Base-by-base conservation (phyloP, 108 stramenopile genomes). In the Mediolabrus comicus region DNA sequence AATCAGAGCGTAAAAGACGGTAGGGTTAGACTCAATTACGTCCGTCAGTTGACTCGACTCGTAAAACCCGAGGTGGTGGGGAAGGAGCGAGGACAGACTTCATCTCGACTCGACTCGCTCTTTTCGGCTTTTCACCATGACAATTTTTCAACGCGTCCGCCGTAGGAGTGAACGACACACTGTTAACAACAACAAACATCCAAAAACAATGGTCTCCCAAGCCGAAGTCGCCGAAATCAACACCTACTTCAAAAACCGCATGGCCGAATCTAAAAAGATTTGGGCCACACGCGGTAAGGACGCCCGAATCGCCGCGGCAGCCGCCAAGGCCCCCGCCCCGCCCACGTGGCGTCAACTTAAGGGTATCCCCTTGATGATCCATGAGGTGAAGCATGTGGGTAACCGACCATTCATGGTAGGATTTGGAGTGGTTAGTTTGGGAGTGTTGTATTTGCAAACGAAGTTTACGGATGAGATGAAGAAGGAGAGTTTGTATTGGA, bases 261-360 rank as follows among this genome's bases (percentile, higher is more conserved):
- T 91, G 79, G 85, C 78, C 46, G 86, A 87, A 74, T 82, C 84
- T 62, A 84, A 87, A 66, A 87, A 83, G 34, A 85, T 82, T 55
- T 88, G 86, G 84, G 74, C 86, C 33, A 75, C 83, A 31, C 87
- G 90, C 56, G 87, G 87, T 22, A 69, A 72, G 24, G 87, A 85
- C 27, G 90, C 84, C 12, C 82, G 89, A 26, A 71, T 87, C 53
- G 86, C 86, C 59, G 77, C 82, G 16, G 36, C 51, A 46, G 72
- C 77, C 73, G 36, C 78, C 55, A 80, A 83, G 30, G 79, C 90
- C 24, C 10, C 65, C 34, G 78, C 75, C 10, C 75, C 80, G 78
- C 80, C 80, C 59, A 82, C 90, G 16, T 95, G 93, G 93, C 87
- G 89, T 70, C 93, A 92, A 61, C 83, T 95, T 82, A 83, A 72